Conservation (phyloP, 768 basidiomycete species). For the Termitomyces sp. region DNA sequence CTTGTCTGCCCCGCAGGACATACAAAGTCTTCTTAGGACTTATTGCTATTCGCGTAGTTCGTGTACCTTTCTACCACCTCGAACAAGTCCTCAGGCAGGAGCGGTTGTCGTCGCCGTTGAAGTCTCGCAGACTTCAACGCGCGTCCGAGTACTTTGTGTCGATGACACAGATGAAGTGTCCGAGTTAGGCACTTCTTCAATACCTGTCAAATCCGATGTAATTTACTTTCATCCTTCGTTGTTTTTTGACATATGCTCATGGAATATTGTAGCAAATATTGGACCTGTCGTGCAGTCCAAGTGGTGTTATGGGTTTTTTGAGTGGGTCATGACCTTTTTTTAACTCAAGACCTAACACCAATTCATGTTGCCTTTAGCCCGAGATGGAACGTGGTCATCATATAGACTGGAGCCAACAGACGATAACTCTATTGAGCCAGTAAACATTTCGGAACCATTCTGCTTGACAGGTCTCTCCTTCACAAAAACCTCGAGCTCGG, state of each 20-base stretch:
- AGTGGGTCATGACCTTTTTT: conserved; percentile 26
- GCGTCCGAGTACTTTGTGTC: conserved; percentile 25
- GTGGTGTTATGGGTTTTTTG: conserved; percentile 45
- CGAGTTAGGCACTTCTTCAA: conserved; percentile 20
- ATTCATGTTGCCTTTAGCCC: conserved; percentile 24
- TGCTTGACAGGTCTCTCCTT: conserved; percentile 25
- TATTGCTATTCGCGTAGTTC: conserved; percentile 23
- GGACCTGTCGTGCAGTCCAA: conserved; percentile 36
- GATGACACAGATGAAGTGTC: conserved; percentile 25
- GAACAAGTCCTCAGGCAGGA: conserved; percentile 14
- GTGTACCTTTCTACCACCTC: conserved; percentile 24
- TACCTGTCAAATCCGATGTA: conserved; percentile 28
- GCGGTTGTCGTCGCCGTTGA: conserved; percentile 20
- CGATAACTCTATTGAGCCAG: conserved; percentile 17
- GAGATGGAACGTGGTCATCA: conserved; percentile 36
- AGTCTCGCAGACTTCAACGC: conserved; percentile 18
- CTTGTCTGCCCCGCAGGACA: conserved; percentile 10
- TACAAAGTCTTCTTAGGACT: conserved; percentile 13
- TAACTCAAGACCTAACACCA: neutral
- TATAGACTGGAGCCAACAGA: conserved; percentile 25
- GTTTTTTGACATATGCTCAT: conserved; percentile 4
- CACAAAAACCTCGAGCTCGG: conserved; percentile 13
- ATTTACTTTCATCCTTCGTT: neutral
- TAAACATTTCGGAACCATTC: conserved; percentile 21
- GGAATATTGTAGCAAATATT: conserved; percentile 25